A percentile compares a stretch with the other conserved stretches of the same genome.
These are phyloP conservation scores for Cadophora luteo-olivacea DNA, from an alignment of 2,329 filamentous ascomycete species.

Conservation along the genomic window DNA sequence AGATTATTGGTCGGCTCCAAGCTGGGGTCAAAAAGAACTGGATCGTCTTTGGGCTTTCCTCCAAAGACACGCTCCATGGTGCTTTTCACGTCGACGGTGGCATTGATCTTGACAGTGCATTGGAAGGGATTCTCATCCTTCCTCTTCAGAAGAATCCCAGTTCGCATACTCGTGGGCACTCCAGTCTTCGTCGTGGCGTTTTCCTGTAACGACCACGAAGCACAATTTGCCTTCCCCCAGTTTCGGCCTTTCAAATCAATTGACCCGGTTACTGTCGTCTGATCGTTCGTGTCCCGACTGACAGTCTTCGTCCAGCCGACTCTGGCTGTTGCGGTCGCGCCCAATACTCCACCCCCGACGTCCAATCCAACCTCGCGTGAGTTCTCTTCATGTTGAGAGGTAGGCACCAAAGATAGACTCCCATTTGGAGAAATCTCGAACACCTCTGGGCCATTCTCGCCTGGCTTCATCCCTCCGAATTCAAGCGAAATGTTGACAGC, in stretches of 20 bases:
- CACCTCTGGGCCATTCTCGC: constrained; percentile 28
- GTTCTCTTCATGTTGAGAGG: constrained; percentile 17
- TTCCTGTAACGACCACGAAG: constrained; percentile 41
- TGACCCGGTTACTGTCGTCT: constrained; percentile 31
- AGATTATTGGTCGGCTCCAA: constrained; percentile 30
- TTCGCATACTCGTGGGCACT: constrained; percentile 35
- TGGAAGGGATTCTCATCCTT: constrained; percentile 40
- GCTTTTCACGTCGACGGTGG: constrained; percentile 38
- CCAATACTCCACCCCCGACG: constrained; percentile 5
- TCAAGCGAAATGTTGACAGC: constrained; percentile 35
- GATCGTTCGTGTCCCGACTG: constrained; percentile 11
- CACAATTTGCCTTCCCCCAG: constrained; percentile 32
- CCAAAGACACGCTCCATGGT: constrained; percentile 40
- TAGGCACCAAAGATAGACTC: constrained; percentile 12
- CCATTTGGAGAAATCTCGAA: constrained; percentile 14
- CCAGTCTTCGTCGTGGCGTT: constrained; percentile 38
- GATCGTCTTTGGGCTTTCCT: constrained; percentile 31
- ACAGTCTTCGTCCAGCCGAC: constrained; percentile 12
- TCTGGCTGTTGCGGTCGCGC: constrained; percentile 10
- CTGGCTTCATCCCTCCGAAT: constrained; percentile 29
- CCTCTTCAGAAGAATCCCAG: constrained; percentile 39
- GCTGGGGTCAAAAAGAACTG: constrained; percentile 33
- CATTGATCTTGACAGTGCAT: constrained; percentile 42
- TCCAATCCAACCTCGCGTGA: constrained; percentile 3
- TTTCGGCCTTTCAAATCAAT: constrained; percentile 33